phyloP scores from a whole-genome alignment of 139 green algal species.

The Edaphochlamys debaryana region DNA sequence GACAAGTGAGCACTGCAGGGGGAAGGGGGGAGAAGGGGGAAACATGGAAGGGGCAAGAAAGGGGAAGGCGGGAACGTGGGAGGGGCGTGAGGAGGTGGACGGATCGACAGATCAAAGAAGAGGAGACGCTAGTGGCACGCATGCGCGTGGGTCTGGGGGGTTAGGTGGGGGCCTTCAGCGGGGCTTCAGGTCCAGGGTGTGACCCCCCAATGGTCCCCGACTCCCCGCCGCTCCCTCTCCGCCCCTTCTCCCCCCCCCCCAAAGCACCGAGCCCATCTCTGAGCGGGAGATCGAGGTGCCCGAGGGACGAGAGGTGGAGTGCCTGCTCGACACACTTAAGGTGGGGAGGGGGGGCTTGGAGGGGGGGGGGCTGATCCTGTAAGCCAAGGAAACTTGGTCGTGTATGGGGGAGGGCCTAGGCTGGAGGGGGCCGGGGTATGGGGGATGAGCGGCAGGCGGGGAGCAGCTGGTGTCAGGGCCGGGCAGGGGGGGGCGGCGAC shows the following conservation, averaged over 20 bases:
- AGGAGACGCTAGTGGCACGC: too few relatives aligned
- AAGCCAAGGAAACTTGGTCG: too few relatives aligned
- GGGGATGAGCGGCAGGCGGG: too few relatives aligned
- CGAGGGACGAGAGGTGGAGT: conserved; percentile 69
- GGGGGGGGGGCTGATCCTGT: too few relatives aligned
- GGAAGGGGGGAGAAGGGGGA: not conserved
- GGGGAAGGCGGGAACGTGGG: not conserved
- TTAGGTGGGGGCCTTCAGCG: not conserved
- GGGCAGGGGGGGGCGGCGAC: too few relatives aligned
- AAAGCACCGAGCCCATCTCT: conserved; percentile 67
- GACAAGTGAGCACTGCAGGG: conserved; percentile 57
- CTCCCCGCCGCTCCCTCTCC: not conserved
- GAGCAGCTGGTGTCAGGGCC: too few relatives aligned
- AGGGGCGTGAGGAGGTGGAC: not conserved
- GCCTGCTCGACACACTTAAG: conserved; percentile 77
- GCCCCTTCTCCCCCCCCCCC: not conserved
- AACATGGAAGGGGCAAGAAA: not conserved
- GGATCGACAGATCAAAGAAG: too few relatives aligned
- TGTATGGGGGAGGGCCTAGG: too few relatives aligned
- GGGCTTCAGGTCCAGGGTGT: not conserved
- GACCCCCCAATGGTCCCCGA: not conserved
- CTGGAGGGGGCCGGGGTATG: too few relatives aligned
- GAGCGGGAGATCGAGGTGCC: conserved; percentile 54
- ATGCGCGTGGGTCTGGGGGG: too few relatives aligned
- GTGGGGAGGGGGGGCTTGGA: too few relatives aligned